Evolutionary conservation across 441 rosid genomes (phyloP), one percentile per base, ranked within the genome.

Genomic region (Bocquillonia castaneifolia): DNA sequence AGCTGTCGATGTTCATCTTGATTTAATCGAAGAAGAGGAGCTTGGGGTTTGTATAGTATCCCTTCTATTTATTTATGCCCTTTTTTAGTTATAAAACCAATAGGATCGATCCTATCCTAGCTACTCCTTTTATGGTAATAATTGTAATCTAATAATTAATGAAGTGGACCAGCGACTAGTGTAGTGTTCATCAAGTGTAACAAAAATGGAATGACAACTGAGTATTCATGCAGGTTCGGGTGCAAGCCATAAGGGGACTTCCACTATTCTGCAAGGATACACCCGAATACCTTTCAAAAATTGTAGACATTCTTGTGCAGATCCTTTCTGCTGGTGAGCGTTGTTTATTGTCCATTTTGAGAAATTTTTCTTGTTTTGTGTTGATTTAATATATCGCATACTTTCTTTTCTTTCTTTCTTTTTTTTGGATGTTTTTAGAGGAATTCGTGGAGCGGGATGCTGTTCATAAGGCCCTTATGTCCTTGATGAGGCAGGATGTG

Each of bases 371-470:
- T 54, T 45, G 39, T 45, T 52, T 18, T 60, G 44, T 23, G 39
- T 23, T 26, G 4, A 22, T 47, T 23, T 28, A 28, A 14, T 6
- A 3, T 47, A 5, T 65, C 51, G 26, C 6, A 29, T 26, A 8
- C 42, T n/a, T n/a, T n/a, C n/a, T n/a, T n/a, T n/a, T n/a, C n/a
- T n/a, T n/a, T n/a, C n/a, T n/a, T n/a, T n/a, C n/a, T n/a, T n/a
- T n/a, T n/a, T n/a, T 31, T 29, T 51, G 78, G 62, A 57, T 78
- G 63, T n/a, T 37, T 60, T 58, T 59, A 92, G 99, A 94, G 82
- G 99, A 90, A 78, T 26, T 81, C 73, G 96, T 94, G 67, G 98
- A 92, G 79, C 89, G 96, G 58, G 99, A 94, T 86, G 97, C 96
- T 64, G 99, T 90, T 70, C 96, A 90, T 73, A 92, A 92, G 80